Percentiles rank a stretch among this genome's conserved stretches.
phyloP scores from a whole-genome alignment of 1,139 yeast species.

The Pichia sp. region DNA sequence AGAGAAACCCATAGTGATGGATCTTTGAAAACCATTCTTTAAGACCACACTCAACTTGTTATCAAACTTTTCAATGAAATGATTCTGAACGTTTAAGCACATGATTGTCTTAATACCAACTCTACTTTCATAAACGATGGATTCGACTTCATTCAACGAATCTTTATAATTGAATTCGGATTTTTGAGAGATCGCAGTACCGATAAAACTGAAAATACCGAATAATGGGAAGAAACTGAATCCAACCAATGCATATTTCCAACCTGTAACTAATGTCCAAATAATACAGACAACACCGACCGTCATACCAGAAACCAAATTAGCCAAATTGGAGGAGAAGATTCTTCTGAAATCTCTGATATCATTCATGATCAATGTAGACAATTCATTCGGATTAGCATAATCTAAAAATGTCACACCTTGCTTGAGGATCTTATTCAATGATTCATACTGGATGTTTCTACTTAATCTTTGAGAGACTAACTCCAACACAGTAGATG shows the following conservation, averaged over 20 bases:
- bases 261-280: constrained; percentile 82
- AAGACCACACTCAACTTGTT: constrained; percentile 33
- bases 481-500: constrained; percentile 50
- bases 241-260: constrained; percentile 86
- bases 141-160: constrained; percentile 53
- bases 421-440: constrained; percentile 50
- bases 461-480: constrained; percentile 72
- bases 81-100: constrained; percentile 48
- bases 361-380: constrained; percentile 75
- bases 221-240: constrained; percentile 69
- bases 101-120: constrained; percentile 62
- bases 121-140: constrained; percentile 55
- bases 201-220: constrained; percentile 47
- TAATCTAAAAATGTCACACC: constrained; percentile 54
- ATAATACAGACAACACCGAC: constrained; percentile 59
- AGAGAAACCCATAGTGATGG: constrained; percentile 62
- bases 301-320: constrained; percentile 49
- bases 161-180: constrained; percentile 63
- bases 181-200: constrained; percentile 49
- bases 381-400: constrained; percentile 53
- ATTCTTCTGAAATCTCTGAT: constrained; percentile 70
- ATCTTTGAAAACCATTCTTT: constrained; percentile 44
- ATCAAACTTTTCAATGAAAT: constrained; percentile 44
- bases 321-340: constrained; percentile 59
- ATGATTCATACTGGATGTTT: constrained; percentile 48